Conservation (phyloP, 805 yeast genomes). For the Candida coleopterorum region DNA sequence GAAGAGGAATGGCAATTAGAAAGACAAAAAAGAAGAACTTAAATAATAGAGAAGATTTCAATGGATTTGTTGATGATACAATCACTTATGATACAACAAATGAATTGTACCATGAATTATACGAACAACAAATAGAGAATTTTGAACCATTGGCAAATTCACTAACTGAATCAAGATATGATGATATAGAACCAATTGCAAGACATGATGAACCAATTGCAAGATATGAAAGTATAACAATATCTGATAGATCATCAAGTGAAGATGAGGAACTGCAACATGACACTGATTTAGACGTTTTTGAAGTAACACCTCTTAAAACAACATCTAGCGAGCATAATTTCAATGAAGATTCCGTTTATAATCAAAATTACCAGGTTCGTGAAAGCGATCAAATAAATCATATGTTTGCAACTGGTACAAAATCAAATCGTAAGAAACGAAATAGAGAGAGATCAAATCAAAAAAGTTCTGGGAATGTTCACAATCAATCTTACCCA, state of each 20-base stretch:
- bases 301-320: too few relatives aligned
- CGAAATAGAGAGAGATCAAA: background rate
- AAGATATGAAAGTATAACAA: background rate
- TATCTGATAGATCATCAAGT: slow-evolving; percentile 1
- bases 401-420: slow-evolving; percentile 12
- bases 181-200: background rate
- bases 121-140: background rate
- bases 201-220: background rate
- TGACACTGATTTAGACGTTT: background rate
- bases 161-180: background rate
- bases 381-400: slow-evolving; percentile 15
- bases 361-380: slow-evolving; percentile 1
- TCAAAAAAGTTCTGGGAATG: background rate
- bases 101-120: slow-evolving; percentile 8
- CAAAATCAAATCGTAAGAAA: background rate
- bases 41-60: slow-evolving; percentile 8
- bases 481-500: too few relatives aligned
- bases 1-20: slow-evolving; percentile 35
- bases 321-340: too few relatives aligned
- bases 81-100: slow-evolving; percentile 5
- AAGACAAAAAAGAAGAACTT: slow-evolving; percentile 13
- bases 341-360: too few relatives aligned
- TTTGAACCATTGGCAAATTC: background rate
- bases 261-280: slow-evolving; percentile 2
- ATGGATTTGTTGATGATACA: slow-evolving; percentile 18